Base-by-base conservation (phyloP, 306 rosid genomes). In the Carpinus viminea region DNA sequence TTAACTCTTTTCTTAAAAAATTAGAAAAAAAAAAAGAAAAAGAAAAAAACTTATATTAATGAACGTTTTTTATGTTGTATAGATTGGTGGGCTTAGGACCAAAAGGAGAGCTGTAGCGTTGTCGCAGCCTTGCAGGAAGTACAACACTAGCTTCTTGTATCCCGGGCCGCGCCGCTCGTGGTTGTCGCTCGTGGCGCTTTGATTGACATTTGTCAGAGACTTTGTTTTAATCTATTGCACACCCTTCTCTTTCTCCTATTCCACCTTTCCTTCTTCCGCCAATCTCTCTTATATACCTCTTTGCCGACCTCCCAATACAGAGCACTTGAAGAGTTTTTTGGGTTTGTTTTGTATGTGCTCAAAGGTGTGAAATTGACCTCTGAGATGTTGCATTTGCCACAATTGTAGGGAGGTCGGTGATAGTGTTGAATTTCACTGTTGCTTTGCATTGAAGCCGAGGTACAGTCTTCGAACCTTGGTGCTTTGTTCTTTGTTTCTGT, bases 401-500 rank as follows among this genome's bases (percentile, higher is more conserved):
- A 75, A 83, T 86, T 73, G 28, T 51, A 70, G 90, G 72, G 87
- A 79, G 83, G 97, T 86, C 91, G 95, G 94, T 88, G 88, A 52
- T 69, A n/a, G 7, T 84, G 85, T 86, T 88, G 77, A 84, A 89
- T 78, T 80, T 86, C 41, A 64, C 55, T 59, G 53, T 85, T 88
- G 78, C 87, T 81, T 88, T 24, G 34, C 72, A 38, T 81, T 78
- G 69, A 87, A 83, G 82, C 73, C 72, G 79, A 85, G 87, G 82
- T 81, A 72, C 52, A 50, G 83, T 82, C 86, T 79, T 74, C 72
- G 80, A 74, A 72, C 79, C 76, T 80, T 48, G 21, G 79, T 66
- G 81, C 76, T 77, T 71, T 83, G 80, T 83, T 73, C 71, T 79
- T 62, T 77, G 87, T 83, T 86, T 86, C 75, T 78, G 31, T 24